Base-by-base conservation (phyloP, 331 rosid species). In the Prunus yedoensis region DNA sequence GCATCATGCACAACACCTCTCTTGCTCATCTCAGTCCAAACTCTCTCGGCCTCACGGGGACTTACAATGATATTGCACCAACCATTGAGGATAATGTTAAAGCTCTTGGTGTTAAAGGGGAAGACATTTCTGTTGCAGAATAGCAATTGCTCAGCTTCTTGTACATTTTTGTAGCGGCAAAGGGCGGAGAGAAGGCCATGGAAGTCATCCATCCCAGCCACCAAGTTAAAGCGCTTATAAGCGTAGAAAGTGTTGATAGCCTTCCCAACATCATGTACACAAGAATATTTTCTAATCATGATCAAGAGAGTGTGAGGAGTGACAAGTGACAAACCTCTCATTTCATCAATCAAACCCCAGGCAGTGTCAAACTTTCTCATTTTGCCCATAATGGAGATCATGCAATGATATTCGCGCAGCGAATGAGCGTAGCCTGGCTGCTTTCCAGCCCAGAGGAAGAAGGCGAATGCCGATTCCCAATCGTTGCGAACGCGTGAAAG, bases 301-400 rank as follows among this genome's bases (percentile, higher is more conserved):
- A 94, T 90, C 80, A 86, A 70, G 43, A 94, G 92, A 53, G 98
- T 94, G 46, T 88, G 94, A 7, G 94, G 85, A 5, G 87, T 86
- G 53, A 94, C 88, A 69, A 91, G 83, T 64, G 93, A 88, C 49
- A 73, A 45, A 70, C 94, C 86, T 80, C 82, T 87, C 97, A 91
- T 94, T 73, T 90, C 97, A 69, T 90, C 91, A 61, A 94, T 83
- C 52, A 91, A 81, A 47, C 79, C 64, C 98, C 98, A 94, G 49
- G 97, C 95, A 32, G 96, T 91, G 75, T 87, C 97, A 79, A 94
- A 94, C 85, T 84, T 91, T 74, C 94, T 86, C 96, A 88, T 90
- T 75, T 91, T 94, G 25, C 87, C 98, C n/a, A 94, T 91, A 79
- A 94, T 81, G 5, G 89, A 84, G 72, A 94, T 88, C 90, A 91